Percentiles rank a stretch among this genome's conserved stretches.
These are phyloP conservation scores for Sugiyamaella floridensis DNA, from an alignment of 805 yeast species.

Conservation along the genomic window DNA sequence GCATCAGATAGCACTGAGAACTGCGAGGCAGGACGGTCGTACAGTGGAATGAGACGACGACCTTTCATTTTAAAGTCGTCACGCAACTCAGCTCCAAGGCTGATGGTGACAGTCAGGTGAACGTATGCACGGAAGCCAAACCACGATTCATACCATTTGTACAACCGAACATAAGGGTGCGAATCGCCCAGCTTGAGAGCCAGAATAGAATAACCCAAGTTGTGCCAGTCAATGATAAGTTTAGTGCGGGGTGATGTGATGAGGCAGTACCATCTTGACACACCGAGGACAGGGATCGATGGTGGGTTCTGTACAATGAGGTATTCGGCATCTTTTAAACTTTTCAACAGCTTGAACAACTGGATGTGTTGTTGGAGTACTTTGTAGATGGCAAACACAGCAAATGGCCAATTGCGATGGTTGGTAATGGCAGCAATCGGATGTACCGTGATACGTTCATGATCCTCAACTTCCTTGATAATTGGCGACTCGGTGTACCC, in stretches of 20 bases:
- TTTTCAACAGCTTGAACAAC: conserved; percentile 43
- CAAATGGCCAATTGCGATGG: conserved; percentile 39
- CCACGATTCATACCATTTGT: conserved; percentile 54
- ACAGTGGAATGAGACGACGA: conserved; percentile 53
- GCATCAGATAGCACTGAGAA: conserved; percentile 39
- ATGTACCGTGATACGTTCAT: conserved; percentile 26
- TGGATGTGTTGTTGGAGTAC: conserved; percentile 48
- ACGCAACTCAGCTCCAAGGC: conserved; percentile 57
- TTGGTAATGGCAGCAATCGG: conserved; percentile 24
- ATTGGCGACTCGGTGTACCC: conserved; percentile 49
- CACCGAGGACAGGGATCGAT: conserved; percentile 68
- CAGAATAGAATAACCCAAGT: conserved; percentile 77
- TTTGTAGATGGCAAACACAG: conserved; percentile 52
- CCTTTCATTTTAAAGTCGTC: conserved; percentile 47
- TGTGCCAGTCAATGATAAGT: conserved; percentile 92
- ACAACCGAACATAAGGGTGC: conserved; percentile 57
- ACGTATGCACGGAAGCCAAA: conserved; percentile 61
- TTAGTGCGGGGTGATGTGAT: conserved; percentile 47
- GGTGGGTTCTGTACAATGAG: conserved; percentile 85
- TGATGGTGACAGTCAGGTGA: conserved; percentile 73
- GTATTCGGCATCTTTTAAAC: conserved; percentile 55
- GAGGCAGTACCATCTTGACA: conserved; percentile 49
- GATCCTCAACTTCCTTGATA: conserved; percentile 12
- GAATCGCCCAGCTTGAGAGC: conserved; percentile 50
- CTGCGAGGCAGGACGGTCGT: conserved; percentile 74